Percentiles rank a stretch among this genome's conserved stretches.
These are phyloP conservation scores for Novymonas esmeraldas DNA, from an alignment of 208 protist species.

Conservation along the genomic window DNA sequence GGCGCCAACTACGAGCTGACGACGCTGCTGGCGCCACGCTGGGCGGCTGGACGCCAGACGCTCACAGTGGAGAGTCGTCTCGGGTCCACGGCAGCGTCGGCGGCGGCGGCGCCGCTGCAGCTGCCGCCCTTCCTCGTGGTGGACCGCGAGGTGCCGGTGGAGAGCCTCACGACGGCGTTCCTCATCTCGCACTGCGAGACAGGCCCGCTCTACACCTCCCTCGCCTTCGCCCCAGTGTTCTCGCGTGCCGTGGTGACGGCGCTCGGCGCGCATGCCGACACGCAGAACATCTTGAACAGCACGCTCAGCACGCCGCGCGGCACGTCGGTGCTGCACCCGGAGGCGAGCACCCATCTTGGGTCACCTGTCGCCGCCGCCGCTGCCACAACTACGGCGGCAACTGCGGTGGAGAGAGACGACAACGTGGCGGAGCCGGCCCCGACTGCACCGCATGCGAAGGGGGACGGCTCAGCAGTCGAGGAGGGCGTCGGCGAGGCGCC, in stretches of 20 bases:
- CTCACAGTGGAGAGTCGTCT: slow-evolving; percentile 54
- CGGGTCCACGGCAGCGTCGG: background rate
- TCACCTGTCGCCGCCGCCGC: background rate
- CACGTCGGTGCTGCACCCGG: slow-evolving; percentile 13
- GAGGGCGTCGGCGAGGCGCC: no score
- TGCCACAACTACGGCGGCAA: background rate
- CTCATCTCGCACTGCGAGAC: slow-evolving; percentile 71
- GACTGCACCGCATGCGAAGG: background rate
- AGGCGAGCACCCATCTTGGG: slow-evolving; percentile 4
- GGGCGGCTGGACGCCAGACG: slow-evolving; percentile 64
- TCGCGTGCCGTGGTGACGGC: slow-evolving; percentile 36
- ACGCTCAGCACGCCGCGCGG: slow-evolving; percentile 33
- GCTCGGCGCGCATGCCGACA: slow-evolving; percentile 44
- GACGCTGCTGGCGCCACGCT: slow-evolving; percentile 58
- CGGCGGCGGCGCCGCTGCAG: slow-evolving; percentile 10
- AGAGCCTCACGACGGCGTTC: slow-evolving; percentile 58
- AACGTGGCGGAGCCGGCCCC: background rate
- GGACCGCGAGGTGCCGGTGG: slow-evolving; percentile 73
- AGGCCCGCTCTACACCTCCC: slow-evolving; percentile 74
- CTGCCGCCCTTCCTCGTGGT: slow-evolving; percentile 71
- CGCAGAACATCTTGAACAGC: slow-evolving; percentile 46
- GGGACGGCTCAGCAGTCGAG: background rate
- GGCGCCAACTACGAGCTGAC: slow-evolving; percentile 64
- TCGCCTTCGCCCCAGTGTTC: slow-evolving; percentile 77
- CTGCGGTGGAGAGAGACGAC: background rate